Percentiles rank a stretch among this genome's conserved stretches.
Conservation (phyloP, 1,284 basidiomycete species). For the Cutaneotrichosporon cutaneum region DNA sequence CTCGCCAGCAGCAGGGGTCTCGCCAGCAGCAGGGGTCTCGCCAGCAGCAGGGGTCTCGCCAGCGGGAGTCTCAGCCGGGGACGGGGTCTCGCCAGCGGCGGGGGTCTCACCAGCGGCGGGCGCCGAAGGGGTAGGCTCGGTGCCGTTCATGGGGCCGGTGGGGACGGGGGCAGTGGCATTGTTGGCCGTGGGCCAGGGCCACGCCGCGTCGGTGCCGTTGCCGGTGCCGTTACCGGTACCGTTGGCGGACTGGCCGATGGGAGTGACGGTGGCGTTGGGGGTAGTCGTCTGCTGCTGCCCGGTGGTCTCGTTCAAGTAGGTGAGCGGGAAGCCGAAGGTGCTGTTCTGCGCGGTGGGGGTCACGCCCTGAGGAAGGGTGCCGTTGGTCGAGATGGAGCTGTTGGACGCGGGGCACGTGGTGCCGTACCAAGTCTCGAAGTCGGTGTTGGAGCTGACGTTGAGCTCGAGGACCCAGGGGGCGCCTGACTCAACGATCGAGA, state of each 20-base stretch:
- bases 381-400: constrained; percentile 24
- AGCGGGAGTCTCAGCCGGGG: too few relatives aligned
- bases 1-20: neutral
- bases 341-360: constrained; percentile 40
- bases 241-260: constrained; percentile 13
- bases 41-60: too few relatives aligned
- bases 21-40: neutral
- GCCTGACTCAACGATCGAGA: constrained; percentile 39
- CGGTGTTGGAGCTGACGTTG: constrained; percentile 31
- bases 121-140: too few relatives aligned
- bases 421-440: constrained; percentile 30
- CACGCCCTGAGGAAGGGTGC: constrained; percentile 43
- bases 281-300: constrained; percentile 27
- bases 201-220: neutral
- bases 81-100: too few relatives aligned
- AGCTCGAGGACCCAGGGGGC: constrained; percentile 42
- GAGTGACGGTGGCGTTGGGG: constrained; percentile 11
- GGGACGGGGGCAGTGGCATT: too few relatives aligned
- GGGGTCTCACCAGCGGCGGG: too few relatives aligned
- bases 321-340: constrained; percentile 35
- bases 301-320: constrained; percentile 26
- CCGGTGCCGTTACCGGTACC: neutral
- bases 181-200: neutral
- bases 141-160: too few relatives aligned
- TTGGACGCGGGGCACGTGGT: constrained; percentile 24